Conservation (phyloP, 805 yeast species). For the Kurtzmaniella fragi region DNA sequence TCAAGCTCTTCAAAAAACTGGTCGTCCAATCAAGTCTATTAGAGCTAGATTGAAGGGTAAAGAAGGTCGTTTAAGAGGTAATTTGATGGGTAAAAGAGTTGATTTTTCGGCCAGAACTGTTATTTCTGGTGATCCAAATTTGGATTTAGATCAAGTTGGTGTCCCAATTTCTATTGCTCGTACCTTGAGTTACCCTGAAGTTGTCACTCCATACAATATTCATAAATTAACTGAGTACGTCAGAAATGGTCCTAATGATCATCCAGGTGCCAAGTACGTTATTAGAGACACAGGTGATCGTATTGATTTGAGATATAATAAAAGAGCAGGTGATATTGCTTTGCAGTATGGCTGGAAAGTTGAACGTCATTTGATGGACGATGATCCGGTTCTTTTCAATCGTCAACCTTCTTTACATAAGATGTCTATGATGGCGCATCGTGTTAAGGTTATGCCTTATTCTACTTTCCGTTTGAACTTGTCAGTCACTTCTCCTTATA, state of each 20-base stretch:
- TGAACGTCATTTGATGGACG: constrained; percentile 95
- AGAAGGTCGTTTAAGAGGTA: constrained; percentile 98
- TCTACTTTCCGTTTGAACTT: constrained; percentile 94
- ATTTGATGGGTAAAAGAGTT: constrained; percentile 98
- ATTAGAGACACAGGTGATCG: constrained; percentile 99
- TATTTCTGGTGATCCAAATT: constrained; percentile 97
- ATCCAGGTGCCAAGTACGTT: constrained; percentile 98
- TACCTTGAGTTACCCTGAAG: constrained; percentile 93
- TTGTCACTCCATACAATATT: constrained; percentile 95
- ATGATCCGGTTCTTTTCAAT: constrained; percentile 95
- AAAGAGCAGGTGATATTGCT: constrained; percentile 97
- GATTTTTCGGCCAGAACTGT: constrained; percentile 99
- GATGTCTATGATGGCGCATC: constrained; percentile 99
- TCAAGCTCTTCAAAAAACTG: constrained; percentile 96
- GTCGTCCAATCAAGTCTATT: constrained; percentile 96
- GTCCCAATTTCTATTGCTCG: constrained; percentile 96
- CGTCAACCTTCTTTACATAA: constrained; percentile 99
- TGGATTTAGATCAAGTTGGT: constrained; percentile 97
- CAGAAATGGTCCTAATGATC: constrained; percentile 97
- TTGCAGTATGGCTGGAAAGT: constrained; percentile 99
- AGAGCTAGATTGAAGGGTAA: constrained; percentile 99
- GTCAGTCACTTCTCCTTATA: constrained; percentile 98
- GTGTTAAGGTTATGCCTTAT: constrained; percentile 98
- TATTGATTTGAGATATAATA: constrained; percentile 93
- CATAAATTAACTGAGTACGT: constrained; percentile 90